Evolutionary conservation across 306 rosid genomes (phyloP).

Genomic region (Sophora flavescens): DNA sequence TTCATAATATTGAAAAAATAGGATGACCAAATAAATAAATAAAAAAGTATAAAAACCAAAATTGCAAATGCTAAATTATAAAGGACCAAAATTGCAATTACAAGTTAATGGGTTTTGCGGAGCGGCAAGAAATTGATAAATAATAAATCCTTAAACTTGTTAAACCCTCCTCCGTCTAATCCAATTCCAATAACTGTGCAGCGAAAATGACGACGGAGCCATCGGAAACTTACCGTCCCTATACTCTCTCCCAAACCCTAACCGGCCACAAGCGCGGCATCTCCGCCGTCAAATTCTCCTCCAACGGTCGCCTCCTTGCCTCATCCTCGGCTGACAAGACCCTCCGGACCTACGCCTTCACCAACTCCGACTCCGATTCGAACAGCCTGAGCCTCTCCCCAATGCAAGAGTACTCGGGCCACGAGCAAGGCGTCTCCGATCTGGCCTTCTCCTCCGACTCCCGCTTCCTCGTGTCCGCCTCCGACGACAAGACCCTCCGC

Average conservation of each 20-base stretch:
- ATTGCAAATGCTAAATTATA: too few relatives aligned
- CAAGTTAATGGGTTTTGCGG: too few relatives aligned
- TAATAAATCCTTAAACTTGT: too few relatives aligned
- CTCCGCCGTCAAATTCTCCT: constrained; percentile 89
- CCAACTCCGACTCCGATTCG: constrained; percentile 58
- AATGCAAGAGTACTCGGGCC: constrained; percentile 81
- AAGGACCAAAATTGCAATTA: too few relatives aligned
- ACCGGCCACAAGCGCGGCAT: constrained; percentile 71
- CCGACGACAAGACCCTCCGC: constrained; percentile 94
- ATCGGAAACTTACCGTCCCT: constrained; percentile 62
- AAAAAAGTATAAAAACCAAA: too few relatives aligned
- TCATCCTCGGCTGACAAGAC: constrained; percentile 96
- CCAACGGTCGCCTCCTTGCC: constrained; percentile 88
- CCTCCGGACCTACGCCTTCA: constrained; percentile 74
- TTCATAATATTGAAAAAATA: too few relatives aligned
- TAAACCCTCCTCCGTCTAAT: too few relatives aligned
- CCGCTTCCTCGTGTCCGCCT: constrained; percentile 86
- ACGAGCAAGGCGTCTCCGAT: constrained; percentile 89
- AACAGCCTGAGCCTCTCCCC: constrained; percentile 58
- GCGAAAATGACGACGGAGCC: constrained; percentile 55
- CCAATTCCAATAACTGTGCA: too few relatives aligned
- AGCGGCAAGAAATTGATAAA: too few relatives aligned
- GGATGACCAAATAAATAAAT: too few relatives aligned
- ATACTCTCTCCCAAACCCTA: constrained; percentile 72
- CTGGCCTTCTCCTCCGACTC: constrained; percentile 92